These are phyloP conservation scores for Phytomonas sp. DNA, from an alignment of 208 protist genomes.

Conservation along the genomic window DNA sequence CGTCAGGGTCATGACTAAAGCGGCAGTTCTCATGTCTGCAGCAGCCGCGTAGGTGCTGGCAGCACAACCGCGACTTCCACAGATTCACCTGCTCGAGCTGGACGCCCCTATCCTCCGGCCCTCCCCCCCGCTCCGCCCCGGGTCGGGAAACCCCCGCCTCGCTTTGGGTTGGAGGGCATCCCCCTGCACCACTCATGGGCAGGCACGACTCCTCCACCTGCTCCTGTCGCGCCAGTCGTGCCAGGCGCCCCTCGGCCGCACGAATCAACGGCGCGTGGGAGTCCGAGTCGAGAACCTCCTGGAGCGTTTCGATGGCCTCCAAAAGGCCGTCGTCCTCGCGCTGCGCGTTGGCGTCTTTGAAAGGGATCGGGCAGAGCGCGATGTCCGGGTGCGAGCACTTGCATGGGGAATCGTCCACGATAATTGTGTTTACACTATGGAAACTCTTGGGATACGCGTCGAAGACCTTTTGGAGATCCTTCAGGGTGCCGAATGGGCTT, in stretches of 20 bases:
- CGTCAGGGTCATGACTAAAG: conserved; percentile 65
- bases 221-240: conserved; percentile 2
- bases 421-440: conserved; percentile 85
- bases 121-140: neutral
- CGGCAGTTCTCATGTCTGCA: conserved; percentile 39
- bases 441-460: conserved; percentile 77
- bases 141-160: neutral
- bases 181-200: neutral
- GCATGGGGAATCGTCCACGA: conserved; percentile 84
- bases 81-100: conserved; percentile 38
- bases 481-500: conserved; percentile 78
- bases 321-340: conserved; percentile 52
- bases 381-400: conserved; percentile 89
- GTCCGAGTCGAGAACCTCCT: conserved; percentile 62
- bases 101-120: neutral
- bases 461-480: conserved; percentile 82
- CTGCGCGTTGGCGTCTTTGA: conserved; percentile 57
- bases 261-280: conserved; percentile 65
- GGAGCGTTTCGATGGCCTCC: conserved; percentile 57
- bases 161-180: neutral
- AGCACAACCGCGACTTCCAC: conserved; percentile 62
- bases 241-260: conserved; percentile 51
- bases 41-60: conserved; percentile 38
- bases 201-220: neutral
- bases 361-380: conserved; percentile 78